Evolutionary conservation across 257 asterid species (phyloP), one percentile per base, ranked within the genome.

Genomic region (Osmanthus fragrans): DNA sequence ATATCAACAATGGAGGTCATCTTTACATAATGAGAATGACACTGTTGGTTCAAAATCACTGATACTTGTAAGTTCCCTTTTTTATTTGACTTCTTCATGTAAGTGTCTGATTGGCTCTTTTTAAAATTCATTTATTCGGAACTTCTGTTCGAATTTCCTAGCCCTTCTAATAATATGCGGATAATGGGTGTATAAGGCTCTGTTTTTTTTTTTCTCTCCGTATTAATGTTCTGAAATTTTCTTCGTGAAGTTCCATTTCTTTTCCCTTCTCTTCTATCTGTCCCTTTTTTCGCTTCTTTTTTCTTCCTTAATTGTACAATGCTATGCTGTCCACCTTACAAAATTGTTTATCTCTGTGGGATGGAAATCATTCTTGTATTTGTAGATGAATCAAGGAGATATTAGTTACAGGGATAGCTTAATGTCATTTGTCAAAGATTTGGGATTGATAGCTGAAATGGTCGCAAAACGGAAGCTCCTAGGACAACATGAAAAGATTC

Each of bases 401-500:
- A 42, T 77, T 21, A 82, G 82, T 70, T 92, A 92, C 86, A 80
- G 76, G 67, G 88, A 89, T 10, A 92, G 99, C 87, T 79, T 92
- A 80, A 79, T 83, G 89, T 76, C 74, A 40, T 95, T 78, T 25
- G 87, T 73, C 4, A 85, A 88, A 84, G 96, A 81, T 21, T 86
- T 95, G 81, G 99, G 98, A 39, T 90, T 96, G 63, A 84, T 80
- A 16, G 98, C 93, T 23, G 84, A 86, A 58, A 76, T 51, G 85
- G 86, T 92, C 71, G 98, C 97, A 27, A 76, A 74, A 36, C 34
- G 76, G 73, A 95, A 89, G 88, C 83, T 91, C 34, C 73, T 76
- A 73, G 80, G 79, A 4, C 60, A 65, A 66, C 82, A 64, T 0
- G 82, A 80, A 56, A 74, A 51, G 25, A 12, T 5, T 56, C 34